Base-by-base conservation (phyloP, 1,284 basidiomycete genomes). In the Bjerkandera adusta region DNA sequence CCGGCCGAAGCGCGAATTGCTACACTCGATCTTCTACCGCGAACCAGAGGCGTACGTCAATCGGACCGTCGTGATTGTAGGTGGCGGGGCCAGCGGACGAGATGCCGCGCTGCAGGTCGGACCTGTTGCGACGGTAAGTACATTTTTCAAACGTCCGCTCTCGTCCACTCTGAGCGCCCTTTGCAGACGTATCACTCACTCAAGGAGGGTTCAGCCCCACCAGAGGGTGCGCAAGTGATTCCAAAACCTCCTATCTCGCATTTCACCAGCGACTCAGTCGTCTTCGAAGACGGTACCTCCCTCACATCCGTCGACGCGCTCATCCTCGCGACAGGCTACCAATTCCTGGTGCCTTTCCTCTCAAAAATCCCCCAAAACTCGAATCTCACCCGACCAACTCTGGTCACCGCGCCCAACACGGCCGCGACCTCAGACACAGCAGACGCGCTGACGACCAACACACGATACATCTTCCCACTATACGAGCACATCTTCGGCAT, bases 11-110 rank as follows among this genome's bases (percentile, higher is more conserved):
- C 62, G 70, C 18, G 65, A 72, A 50, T 68, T 79, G 2, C 29
- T 75, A 16, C 79, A 81, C 57, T 75, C 77, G 3, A 66, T 79
- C n/a, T 81, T 70, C 58, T 81, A 78, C 56, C 72, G 78, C 25
- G 57, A 67, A 13, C 75, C 78, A 3, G 63, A 73, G 35, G 61
- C 55, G 6, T 81, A 74, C 54, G 48, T 52, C 18, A 68, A 69
- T 16, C 68, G 58, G 30, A 70, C 64, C 1, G 72, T 81, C 0
- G 54, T 82, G 5, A 68, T 81, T 10, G 72, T 81, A 8, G 79
- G 80, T 5, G 69, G 68, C 10, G 73, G 74, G 4, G 68, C 72
- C 0, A 81, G 78, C 55, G 78, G 70, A 13, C 60, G 67, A 26
- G 80, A 81, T 50, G 66, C 66, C 12, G 70, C 71, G 4, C 57